Percentiles rank a stretch among this genome's conserved stretches.
Conservation (phyloP, 306 rosid genomes). For the Quercus alba region DNA sequence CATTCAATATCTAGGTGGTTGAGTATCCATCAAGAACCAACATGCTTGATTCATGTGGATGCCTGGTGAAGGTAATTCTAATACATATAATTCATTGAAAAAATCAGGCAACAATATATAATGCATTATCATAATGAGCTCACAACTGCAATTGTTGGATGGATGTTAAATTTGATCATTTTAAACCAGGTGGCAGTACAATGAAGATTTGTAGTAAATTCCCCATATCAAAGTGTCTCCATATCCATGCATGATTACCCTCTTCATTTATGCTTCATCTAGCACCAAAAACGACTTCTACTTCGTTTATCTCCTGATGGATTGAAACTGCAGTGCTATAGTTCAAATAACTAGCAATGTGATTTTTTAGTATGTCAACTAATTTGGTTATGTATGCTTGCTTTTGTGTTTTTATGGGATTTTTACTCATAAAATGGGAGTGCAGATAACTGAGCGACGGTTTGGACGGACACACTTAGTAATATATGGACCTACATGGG, state of each 20-base stretch:
- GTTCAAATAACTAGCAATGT: constrained; percentile 1
- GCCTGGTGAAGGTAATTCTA: constrained; percentile 74
- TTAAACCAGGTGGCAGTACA: neutral
- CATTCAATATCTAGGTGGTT: constrained; percentile 57
- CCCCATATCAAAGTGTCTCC: neutral
- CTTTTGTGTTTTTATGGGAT: constrained; percentile 6
- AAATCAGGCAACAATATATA: neutral
- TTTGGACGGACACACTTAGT: constrained; percentile 87
- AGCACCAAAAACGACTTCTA: neutral
- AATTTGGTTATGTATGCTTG: neutral
- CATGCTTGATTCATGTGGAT: constrained; percentile 79
- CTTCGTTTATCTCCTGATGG: neutral
- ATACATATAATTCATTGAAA: neutral
- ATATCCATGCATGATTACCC: neutral
- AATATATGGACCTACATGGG: constrained; percentile 94
- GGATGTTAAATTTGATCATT: neutral
- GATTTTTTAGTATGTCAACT: neutral
- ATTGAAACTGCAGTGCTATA: constrained; percentile 2
- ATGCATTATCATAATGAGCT: neutral
- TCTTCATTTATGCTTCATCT: neutral
- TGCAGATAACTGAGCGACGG: constrained; percentile 80
- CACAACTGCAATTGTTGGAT: neutral
- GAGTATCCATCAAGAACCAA: constrained; percentile 84
- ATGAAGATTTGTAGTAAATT: neutral
- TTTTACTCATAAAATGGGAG: constrained; percentile 21